Evolutionary conservation across 2,329 filamentous ascomycete genomes (phyloP).

Genomic region (Penicillium sp.): DNA sequence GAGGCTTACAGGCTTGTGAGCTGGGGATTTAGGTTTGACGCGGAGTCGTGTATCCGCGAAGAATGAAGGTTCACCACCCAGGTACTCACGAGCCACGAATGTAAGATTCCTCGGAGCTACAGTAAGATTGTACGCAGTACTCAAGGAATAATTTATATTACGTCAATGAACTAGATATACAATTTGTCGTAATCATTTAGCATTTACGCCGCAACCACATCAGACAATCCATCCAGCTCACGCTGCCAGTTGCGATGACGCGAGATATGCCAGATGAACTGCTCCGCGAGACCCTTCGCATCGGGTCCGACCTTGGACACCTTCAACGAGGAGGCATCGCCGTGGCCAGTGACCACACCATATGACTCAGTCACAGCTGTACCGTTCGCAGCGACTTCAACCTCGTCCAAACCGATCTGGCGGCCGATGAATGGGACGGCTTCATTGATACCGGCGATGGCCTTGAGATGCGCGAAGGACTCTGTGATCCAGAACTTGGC

Average conservation of each 20-base stretch:
- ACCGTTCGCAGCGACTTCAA: constrained; percentile 22
- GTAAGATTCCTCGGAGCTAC: background rate
- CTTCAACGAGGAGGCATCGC: constrained; percentile 21
- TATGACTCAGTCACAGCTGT: constrained; percentile 27
- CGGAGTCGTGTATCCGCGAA: background rate
- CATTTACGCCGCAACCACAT: constrained; percentile 62
- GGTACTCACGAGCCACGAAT: background rate
- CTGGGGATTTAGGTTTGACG: background rate
- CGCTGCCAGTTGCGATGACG: constrained; percentile 69
- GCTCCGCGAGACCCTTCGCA: constrained; percentile 62
- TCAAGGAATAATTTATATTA: too few relatives aligned
- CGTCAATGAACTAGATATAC: background rate
- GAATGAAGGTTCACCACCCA: background rate
- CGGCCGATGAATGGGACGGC: constrained; percentile 29
- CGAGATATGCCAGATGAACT: constrained; percentile 64
- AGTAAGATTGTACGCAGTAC: too few relatives aligned
- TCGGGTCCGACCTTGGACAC: constrained; percentile 57
- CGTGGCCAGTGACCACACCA: constrained; percentile 33
- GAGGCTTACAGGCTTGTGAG: too few relatives aligned
- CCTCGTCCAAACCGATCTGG: constrained; percentile 27
- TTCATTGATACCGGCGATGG: constrained; percentile 64
- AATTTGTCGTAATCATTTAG: background rate
- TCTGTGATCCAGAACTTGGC: constrained; percentile 73
- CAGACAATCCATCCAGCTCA: constrained; percentile 65
- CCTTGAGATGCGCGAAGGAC: constrained; percentile 75